Base-by-base conservation (phyloP, 2,329 filamentous ascomycete genomes). In the Aureobasidium subglaciale region DNA sequence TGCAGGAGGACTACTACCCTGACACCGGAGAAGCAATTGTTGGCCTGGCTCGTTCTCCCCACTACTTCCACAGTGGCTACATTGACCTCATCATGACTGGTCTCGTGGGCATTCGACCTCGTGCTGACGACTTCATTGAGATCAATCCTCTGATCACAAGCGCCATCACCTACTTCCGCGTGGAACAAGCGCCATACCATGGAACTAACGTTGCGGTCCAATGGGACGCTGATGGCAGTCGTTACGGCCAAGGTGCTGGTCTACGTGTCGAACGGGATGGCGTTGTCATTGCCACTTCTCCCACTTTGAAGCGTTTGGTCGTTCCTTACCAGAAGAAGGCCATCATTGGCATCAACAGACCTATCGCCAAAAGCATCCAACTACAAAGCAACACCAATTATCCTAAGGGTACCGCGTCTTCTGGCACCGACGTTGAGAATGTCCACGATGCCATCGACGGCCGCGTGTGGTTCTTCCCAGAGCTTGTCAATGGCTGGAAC, bases 51-150 rank as follows among this genome's bases (percentile, higher is more conserved):
- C 69, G 73, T 6, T 73, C 70, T 2, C 71, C 68, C 13, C 73
- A 75, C 54, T 75, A 75, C 61, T 75, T 75, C 64, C 73, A 75
- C 63, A 75, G 73, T 1, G 72, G 72, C 1, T 75, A 69, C 59
- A 65, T 71, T 24, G 73, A 75, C 55, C 64, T 71, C 2, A 62
- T 75, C 30, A 65, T 75, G 13, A 68, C 70, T 0, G 73, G 73
- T 0, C 63, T 75, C 2, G 68, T 75, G 0, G 73, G 73, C 0
- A 70, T 75, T 30, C 70, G 72, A 0, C 68, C 73, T 3, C 66
- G 67, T 0, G 64, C 66, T 8, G 67, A 72, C 29, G 64, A 73
- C 56, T 61, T 66, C 0, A 64, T 75, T 1, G 71, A 73, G 53
- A 67, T 75, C 16, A 72, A 73, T 55, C 72, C 73, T 1, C 63